Evolutionary conservation across 2,329 filamentous ascomycete genomes (phyloP), one percentile per base, ranked within the genome.

Genomic region (Exophiala bonariae): DNA sequence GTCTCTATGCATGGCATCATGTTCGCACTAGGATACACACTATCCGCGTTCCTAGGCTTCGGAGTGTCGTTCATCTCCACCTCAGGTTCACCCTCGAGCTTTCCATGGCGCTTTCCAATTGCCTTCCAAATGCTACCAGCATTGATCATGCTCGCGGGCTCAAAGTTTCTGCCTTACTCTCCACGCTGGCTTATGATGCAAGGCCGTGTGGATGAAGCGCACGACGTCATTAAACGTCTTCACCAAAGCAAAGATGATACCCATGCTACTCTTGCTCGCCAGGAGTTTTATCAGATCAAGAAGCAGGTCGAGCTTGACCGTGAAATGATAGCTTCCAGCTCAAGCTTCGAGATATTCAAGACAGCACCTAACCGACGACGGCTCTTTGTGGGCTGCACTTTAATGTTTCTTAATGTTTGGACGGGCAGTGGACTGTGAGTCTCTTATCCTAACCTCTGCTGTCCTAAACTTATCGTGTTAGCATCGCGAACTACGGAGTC

Each of bases 131-230:
- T 61, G 23, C 57, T 66, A 2, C 68, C 68, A 14, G 64, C 72
- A 0, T 42, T 73, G 4, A 57, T 72, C 9, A 62, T 75, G 3
- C 61, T 74, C 0, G 57, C 60, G 11, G 67, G 67, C 13, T 67
- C 61, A 31, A 60, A 59, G 8, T 67, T 62, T 54, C 61, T 76
- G 8, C 87, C 87, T 0, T 69, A 65, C 44, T 72, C 68, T 10
- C 72, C 72, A 6, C 65, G 71, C 32, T 74, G 69, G 69, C 63
- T 73, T 7, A 54, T 76, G 14, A 64, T 69, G 14, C 65, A 75
- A 34, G 71, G 66, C 35, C 62, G 68, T 2, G 42, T 56, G 59
- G 75, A 73, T 1, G 69, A 76, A 63, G 63, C 67, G 11, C 59
- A 63, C 23, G 61, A 61, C 3, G 64, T 74, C 8, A 59, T 77